These are phyloP conservation scores for Pulveroboletus sp. DNA, from an alignment of 768 basidiomycete species.

Conservation along the genomic window DNA sequence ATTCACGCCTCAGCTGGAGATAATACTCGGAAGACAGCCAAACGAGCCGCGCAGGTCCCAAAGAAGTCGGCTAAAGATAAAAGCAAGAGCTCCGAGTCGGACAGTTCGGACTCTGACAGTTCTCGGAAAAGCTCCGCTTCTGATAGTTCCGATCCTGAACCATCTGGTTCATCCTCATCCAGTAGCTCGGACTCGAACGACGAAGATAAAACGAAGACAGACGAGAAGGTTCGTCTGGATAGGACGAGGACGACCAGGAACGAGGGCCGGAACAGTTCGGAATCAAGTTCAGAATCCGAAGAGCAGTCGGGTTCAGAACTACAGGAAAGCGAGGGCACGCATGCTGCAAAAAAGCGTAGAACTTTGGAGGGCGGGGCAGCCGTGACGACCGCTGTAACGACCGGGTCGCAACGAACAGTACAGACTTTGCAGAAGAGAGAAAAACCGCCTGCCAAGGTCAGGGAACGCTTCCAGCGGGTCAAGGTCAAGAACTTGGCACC, in stretches of 20 bases:
- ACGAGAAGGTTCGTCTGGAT: not conserved
- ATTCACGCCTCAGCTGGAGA: slow-evolving; percentile 13
- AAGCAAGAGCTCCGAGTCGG: slow-evolving; percentile 6
- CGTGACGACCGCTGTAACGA: slow-evolving; percentile 41
- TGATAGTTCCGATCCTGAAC: slow-evolving; percentile 16
- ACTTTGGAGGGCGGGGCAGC: slow-evolving; percentile 48
- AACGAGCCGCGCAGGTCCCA: not conserved
- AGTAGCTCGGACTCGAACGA: slow-evolving; percentile 13
- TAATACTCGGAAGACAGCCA: not conserved
- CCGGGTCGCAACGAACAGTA: not conserved
- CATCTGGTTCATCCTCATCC: slow-evolving; percentile 11
- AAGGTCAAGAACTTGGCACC: slow-evolving; percentile 53
- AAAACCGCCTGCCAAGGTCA: slow-evolving; percentile 35
- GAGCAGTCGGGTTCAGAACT: slow-evolving; percentile 3
- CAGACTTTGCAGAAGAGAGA: slow-evolving; percentile 5
- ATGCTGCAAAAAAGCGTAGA: slow-evolving; percentile 57
- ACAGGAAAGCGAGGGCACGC: slow-evolving; percentile 10
- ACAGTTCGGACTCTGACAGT: slow-evolving; percentile 14
- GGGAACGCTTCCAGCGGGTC: slow-evolving; percentile 77
- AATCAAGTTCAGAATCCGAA: slow-evolving; percentile 26
- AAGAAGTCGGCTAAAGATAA: slow-evolving; percentile 3
- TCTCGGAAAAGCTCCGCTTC: slow-evolving; percentile 11
- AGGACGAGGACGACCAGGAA: not conserved
- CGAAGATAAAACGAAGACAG: slow-evolving; percentile 7
- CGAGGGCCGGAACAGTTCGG: slow-evolving; percentile 5